These are phyloP conservation scores for Lepidopterella palustris DNA, from an alignment of 495 filamentous ascomycete genomes.

Conservation along the genomic window DNA sequence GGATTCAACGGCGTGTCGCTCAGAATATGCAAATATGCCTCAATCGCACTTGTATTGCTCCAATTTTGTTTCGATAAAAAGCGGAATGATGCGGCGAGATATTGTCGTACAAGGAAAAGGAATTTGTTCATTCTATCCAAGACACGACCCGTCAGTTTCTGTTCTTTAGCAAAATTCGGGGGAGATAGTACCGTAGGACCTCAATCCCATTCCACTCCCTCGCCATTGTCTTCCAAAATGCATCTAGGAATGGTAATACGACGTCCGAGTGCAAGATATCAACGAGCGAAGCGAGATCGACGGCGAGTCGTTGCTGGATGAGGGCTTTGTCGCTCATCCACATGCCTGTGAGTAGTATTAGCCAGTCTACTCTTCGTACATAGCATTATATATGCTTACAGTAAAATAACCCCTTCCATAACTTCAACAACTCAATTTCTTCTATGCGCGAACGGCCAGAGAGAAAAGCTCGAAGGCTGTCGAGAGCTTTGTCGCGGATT, in stretches of 20 bases:
- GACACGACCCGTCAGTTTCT: too few species aligned
- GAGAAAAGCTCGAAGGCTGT: constrained; percentile 74
- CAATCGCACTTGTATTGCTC: constrained; percentile 31
- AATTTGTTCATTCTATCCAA: constrained; percentile 74
- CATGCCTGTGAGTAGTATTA: constrained; percentile 46
- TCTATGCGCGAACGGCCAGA: constrained; percentile 57
- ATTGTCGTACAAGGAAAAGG: constrained; percentile 71
- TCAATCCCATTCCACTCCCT: constrained; percentile 80
- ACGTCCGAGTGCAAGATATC: constrained; percentile 54
- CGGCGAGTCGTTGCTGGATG: constrained; percentile 77
- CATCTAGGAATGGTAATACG: constrained; percentile 60
- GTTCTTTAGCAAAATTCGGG: not conserved
- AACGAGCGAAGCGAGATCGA: constrained; percentile 68
- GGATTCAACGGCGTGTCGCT: constrained; percentile 39
- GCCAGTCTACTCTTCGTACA: not conserved
- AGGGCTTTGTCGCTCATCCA: constrained; percentile 90
- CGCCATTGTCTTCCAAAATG: constrained; percentile 87
- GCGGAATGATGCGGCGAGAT: constrained; percentile 61
- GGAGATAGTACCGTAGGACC: constrained; percentile 49
- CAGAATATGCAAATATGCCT: constrained; percentile 37
- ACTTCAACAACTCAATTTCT: constrained; percentile 73
- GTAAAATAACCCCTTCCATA: constrained; percentile 97
- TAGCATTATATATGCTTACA: constrained; percentile 43
- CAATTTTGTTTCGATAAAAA: constrained; percentile 41
- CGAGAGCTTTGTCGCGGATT: constrained; percentile 40